Base-by-base conservation (phyloP, 306 rosid species). In the Gynostemma pentaphyllum region DNA sequence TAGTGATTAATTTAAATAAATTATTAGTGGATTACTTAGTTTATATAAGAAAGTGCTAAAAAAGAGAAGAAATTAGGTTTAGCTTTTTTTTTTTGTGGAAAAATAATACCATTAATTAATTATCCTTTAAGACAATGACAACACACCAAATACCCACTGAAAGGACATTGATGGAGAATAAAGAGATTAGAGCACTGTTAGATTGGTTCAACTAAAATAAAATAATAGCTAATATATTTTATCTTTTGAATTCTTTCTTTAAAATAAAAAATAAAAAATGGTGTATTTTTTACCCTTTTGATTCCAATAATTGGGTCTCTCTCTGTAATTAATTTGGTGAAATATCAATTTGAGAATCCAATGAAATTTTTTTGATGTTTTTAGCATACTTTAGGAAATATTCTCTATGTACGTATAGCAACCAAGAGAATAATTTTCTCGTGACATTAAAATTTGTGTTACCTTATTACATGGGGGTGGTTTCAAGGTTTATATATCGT, bases 91-190 rank as follows among this genome's bases (percentile, higher is more conserved):
- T 66, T 78, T 63, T 67, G 5, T 76, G 77, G 77, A 72, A 66
- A 74, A 70, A 59, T 71, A 81, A 77, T 85, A 85, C 79, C 56
- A 54, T 70, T 85, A 79, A 54, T 70, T 85, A 79, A 83, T 83
- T 68, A 83, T 80, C 85, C 84, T 56, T 50, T 83, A 79, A 64
- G 96, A 91, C 89, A 91, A 79, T 13, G 70, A 69, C 76, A 79
- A 77, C 65, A 41, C 62, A 83, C 88, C 85, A 82, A 78, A 81
- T 69, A 69, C 65, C 82, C 82, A 72, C 86, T 63, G 51, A 69
- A 63, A 69, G 57, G 80, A 74, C 84, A 70, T 30, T 76, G 80
- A 85, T 85, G 96, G 95, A 80, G 80, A 74, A 91, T 82, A 85
- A 91, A 91, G 89, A 79, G 76, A 41, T 15, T 2, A 53, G 14